These are phyloP conservation scores for Carpinus viminea DNA, from an alignment of 306 rosid genomes.

Conservation along the genomic window DNA sequence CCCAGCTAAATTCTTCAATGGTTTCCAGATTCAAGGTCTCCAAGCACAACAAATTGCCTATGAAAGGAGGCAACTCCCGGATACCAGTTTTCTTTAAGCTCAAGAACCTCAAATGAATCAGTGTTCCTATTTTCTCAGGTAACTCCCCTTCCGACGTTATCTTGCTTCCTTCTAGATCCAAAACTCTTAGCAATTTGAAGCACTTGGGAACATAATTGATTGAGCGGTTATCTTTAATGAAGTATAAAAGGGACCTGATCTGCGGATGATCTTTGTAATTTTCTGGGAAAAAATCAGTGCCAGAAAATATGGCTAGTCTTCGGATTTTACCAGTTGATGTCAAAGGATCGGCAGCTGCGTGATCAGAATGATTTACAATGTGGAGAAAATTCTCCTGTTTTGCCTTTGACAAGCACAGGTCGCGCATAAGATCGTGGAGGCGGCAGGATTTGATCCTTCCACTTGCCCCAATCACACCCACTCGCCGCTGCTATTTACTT, in stretches of 20 bases:
- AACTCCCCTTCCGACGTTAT: constrained; percentile 19
- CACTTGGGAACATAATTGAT: constrained; percentile 21
- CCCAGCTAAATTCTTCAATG: background rate
- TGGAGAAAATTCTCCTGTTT: constrained; percentile 43
- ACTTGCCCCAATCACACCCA: constrained; percentile 36
- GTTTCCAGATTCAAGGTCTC: constrained; percentile 53
- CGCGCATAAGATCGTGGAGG: constrained; percentile 60
- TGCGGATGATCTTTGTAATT: constrained; percentile 9
- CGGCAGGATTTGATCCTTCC: constrained; percentile 53
- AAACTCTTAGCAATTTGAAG: constrained; percentile 45
- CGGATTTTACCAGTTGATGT: constrained; percentile 31
- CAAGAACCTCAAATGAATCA: constrained; percentile 47
- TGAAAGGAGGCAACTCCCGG: constrained; percentile 29
- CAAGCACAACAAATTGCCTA: constrained; percentile 49
- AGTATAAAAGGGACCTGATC: constrained; percentile 47
- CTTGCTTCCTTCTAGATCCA: constrained; percentile 50
- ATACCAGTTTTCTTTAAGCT: constrained; percentile 33
- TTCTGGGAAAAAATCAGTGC: background rate
- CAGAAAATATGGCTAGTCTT: constrained; percentile 42
- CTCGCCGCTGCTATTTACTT: constrained; percentile 66
- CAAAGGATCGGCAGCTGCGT: no score
- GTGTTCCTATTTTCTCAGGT: constrained; percentile 48
- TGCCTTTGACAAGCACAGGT: constrained; percentile 45
- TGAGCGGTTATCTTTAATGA: constrained; percentile 14
- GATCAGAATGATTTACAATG: constrained; percentile 2